Base-by-base conservation (phyloP, 75 land plant species). In the Picea glauca region DNA sequence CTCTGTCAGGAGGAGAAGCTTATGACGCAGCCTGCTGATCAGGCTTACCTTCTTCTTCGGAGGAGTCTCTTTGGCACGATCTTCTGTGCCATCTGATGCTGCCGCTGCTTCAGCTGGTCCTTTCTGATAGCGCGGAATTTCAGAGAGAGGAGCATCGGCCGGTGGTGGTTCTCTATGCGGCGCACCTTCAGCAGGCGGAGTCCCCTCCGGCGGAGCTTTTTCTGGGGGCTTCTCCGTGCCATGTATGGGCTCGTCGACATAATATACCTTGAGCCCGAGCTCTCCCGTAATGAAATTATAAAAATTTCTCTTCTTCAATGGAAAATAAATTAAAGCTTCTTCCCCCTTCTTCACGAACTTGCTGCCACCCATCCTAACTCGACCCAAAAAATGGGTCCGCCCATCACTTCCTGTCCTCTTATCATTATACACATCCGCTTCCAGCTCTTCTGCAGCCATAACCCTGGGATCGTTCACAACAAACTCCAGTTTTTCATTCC, bases 191-290 rank as follows among this genome's bases (percentile, higher is more conserved):
- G 77, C 75, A 1, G 70, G 40, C 31, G 83, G 26, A 26, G 26
- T 0, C 26, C 26, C 26, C 26, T 26, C 26, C 26, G 26, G 26
- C 26, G 26, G 80, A 9, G 62, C 33, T 50, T 58, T 72, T 32
- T 62, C 67, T 5, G 65, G 85, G 0, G 77, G 59, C 0, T 17
- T 50, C 38, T 40, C 74, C 58, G 56, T 67, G 30, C 35, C 64
- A 15, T 74, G 82, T 38, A 60, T 75, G 26, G 40, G 56, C 20
- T 73, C 75, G 75, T 73, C 75, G 1, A 23, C 26, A 73, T 88
- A 93, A 58, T 83, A 93, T 33, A 90, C 83, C 65, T 86, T 86
- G 18, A 93, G 77, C 12, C 91, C 91, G 26, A 93, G 76, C 80
- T 26, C 26, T 26, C 26, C 26, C 26, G 26, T 26, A 26, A 26